phyloP scores from a whole-genome alignment of 495 filamentous ascomycete genomes.

The Aspergillus funiculosus region DNA sequence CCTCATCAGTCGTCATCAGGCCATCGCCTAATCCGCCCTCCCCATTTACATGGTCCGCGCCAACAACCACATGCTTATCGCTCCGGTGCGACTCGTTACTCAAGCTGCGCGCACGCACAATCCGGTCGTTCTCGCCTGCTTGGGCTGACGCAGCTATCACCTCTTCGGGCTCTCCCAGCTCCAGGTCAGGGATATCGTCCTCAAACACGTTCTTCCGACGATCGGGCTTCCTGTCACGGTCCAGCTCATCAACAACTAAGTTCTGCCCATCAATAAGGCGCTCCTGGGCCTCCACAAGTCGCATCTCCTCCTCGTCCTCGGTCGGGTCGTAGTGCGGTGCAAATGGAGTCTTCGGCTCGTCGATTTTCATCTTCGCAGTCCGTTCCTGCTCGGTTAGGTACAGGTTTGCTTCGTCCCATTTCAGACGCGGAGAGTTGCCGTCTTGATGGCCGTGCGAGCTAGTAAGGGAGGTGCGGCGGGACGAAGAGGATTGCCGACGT shows the following conservation, averaged over 20 bases:
- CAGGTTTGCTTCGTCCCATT: slow-evolving; percentile 97
- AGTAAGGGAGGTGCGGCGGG: slow-evolving; percentile 61
- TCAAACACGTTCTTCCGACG: slow-evolving; percentile 41
- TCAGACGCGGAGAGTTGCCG: slow-evolving; percentile 66
- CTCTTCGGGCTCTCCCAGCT: slow-evolving; percentile 92
- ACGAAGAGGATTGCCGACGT: slow-evolving; percentile 65
- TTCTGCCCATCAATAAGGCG: slow-evolving; percentile 51
- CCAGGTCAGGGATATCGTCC: slow-evolving; percentile 85
- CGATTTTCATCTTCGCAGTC: slow-evolving; percentile 95
- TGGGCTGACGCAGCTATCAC: slow-evolving; percentile 23
- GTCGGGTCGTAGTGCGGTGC: slow-evolving; percentile 83
- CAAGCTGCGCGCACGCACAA: slow-evolving; percentile 45
- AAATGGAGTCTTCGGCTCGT: slow-evolving; percentile 96
- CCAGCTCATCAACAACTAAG: slow-evolving; percentile 66
- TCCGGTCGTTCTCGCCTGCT: slow-evolving; percentile 26
- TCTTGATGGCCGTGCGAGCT: slow-evolving; percentile 38
- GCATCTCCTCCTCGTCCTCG: slow-evolving; percentile 75
- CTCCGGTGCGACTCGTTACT: slow-evolving; percentile 48
- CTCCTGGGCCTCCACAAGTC: slow-evolving; percentile 32
- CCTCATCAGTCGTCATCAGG: slow-evolving; percentile 64
- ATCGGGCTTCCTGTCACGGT: slow-evolving; percentile 43
- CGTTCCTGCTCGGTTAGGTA: slow-evolving; percentile 95
- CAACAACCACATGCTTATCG: slow-evolving; percentile 74
- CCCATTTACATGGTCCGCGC: slow-evolving; percentile 53
- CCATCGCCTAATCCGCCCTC: slow-evolving; percentile 55